Evolutionary conservation across 2,329 filamentous ascomycete species (phyloP).

Genomic region (Talaromyces sp.): DNA sequence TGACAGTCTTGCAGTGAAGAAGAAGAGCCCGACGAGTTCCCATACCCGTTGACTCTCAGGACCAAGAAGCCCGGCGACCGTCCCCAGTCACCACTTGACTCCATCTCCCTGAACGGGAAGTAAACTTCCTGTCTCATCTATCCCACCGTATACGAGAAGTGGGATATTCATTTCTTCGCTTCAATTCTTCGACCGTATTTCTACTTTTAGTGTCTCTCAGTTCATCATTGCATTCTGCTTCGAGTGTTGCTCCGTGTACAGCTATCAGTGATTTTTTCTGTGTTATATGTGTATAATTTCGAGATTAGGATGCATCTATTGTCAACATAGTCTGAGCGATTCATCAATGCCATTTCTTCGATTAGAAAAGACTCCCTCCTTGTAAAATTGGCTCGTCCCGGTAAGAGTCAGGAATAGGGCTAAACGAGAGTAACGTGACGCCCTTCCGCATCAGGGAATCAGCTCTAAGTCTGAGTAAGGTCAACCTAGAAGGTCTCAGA

Average conservation of each 20-base stretch:
- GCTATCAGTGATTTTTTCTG: conserved; percentile 5
- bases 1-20: conserved; percentile 63
- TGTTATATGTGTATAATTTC: conserved; percentile 4
- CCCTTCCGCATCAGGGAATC: background rate
- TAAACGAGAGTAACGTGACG: background rate
- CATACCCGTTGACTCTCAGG: conserved; percentile 65
- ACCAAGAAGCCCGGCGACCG: conserved; percentile 42
- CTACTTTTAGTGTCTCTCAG: background rate
- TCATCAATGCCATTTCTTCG: background rate
- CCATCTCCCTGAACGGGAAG: conserved; percentile 31
- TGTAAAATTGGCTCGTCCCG: too few species aligned
- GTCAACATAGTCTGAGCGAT: conserved; percentile 10
- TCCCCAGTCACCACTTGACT: conserved; percentile 36
- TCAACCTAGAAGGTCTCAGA: background rate
- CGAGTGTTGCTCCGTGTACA: conserved; percentile 7
- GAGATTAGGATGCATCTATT: conserved; percentile 12
- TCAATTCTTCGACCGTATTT: background rate
- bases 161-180: background rate
- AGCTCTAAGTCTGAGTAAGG: background rate
- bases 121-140: background rate
- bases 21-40: conserved; percentile 80
- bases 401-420: too few species aligned
- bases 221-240: conserved; percentile 1
- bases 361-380: background rate
- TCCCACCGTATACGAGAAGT: background rate